phyloP scores from a whole-genome alignment of 1,139 yeast species.

The Suhomyces chickasaworum region DNA sequence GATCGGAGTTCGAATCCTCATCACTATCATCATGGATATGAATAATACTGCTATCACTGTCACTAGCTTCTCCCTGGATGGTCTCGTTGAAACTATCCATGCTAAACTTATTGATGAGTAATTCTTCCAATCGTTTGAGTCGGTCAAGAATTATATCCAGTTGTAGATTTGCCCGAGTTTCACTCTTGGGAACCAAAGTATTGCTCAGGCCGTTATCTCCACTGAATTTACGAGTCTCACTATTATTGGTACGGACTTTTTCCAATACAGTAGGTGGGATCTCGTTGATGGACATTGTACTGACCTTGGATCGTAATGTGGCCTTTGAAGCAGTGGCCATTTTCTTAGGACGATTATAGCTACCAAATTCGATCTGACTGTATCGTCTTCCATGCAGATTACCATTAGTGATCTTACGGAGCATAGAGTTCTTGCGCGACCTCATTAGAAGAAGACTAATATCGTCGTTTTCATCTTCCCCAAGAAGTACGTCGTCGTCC shows the following conservation, averaged over 20 bases:
- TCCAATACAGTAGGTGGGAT: slow-evolving; percentile 10
- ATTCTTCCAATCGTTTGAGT: slow-evolving; percentile 15
- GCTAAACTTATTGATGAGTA: slow-evolving; percentile 11
- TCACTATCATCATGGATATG: slow-evolving; percentile 1
- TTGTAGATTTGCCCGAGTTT: background rate
- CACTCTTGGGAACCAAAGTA: slow-evolving; percentile 10
- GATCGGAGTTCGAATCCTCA: slow-evolving; percentile 2
- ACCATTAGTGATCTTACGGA: slow-evolving; percentile 12
- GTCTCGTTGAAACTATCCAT: slow-evolving; percentile 12
- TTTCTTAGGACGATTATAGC: slow-evolving; percentile 10
- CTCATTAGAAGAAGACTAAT: slow-evolving; percentile 24
- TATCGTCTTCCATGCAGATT: slow-evolving; percentile 15
- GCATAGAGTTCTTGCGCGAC: slow-evolving; percentile 27
- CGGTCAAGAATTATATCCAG: slow-evolving; percentile 16
- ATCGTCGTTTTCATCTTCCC: slow-evolving; percentile 21
- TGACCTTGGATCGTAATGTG: slow-evolving; percentile 32
- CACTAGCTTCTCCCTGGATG: slow-evolving; percentile 8
- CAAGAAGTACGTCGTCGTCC: slow-evolving; percentile 13
- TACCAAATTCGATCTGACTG: slow-evolving; percentile 16
- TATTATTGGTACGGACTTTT: slow-evolving; percentile 19
- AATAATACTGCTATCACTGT: slow-evolving; percentile 7
- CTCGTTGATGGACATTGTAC: slow-evolving; percentile 36
- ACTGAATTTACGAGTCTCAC: slow-evolving; percentile 14
- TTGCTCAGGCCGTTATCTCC: slow-evolving; percentile 10
- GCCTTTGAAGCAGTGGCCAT: slow-evolving; percentile 6